Evolutionary conservation across 345 rosid genomes (phyloP), one percentile per base, ranked within the genome.

Genomic region (Dovyalis caffra): DNA sequence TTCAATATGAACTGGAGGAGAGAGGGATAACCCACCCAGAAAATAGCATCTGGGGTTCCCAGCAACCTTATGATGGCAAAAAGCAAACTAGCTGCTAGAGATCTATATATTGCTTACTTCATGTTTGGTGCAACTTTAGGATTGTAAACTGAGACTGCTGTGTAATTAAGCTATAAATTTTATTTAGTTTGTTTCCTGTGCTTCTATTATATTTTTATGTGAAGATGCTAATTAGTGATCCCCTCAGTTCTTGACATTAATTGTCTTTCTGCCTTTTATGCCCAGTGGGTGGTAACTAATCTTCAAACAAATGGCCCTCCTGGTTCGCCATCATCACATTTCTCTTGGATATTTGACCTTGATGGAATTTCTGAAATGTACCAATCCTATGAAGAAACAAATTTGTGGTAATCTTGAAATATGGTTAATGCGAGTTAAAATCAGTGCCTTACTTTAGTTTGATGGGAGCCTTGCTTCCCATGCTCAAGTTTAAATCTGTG

Each of bases 251-350:
- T 72, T 74, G 51, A 31, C 34, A 40, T n/a, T 29, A 5, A 65
- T 45, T 40, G 28, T 56, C 15, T 73, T 66, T 20, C 43, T 70
- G 43, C 15, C 56, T 73, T 78, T 78, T 61, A 62, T 77, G 34
- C 80, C 72, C 81, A 92, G 97, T 95, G 99, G 99, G 97, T 91
- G 23, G 86, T 85, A 70, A 92, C 97, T n/a, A 95, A 91, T 81
- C 94, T 95, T 67, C 86, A 76, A 79, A 89, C 87, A 64, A 80
- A 75, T 1, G 73, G 69, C 20, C 70, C 77, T 71, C 71, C 66
- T 38, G 87, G 83, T 69, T 78, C 87, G 0, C 60, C 69, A 2
- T 80, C 78, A n/a, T 80, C 94, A 75, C 83, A 85, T 78, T 95
- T 87, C 85, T 92, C 97, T 4, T 92, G 97, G 99, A 82, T 78